Evolutionary conservation across 208 protist genomes (phyloP), one percentile per base, ranked within the genome.

Genomic region (Acanthamoeba lenticulata): DNA sequence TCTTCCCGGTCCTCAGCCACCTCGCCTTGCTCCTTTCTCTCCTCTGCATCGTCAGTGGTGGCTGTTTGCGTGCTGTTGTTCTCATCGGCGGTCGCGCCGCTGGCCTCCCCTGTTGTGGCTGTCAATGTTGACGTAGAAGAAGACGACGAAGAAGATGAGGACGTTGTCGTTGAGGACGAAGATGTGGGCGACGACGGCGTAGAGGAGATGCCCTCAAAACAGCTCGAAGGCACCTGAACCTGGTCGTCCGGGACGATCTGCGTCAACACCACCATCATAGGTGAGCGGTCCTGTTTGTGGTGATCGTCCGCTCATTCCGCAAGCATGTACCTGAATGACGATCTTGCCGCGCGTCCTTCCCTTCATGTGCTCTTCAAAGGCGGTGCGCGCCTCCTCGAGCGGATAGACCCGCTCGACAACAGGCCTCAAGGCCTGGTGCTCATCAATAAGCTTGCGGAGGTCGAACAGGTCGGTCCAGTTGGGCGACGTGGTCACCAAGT

Each of bases 391-490:
- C 72, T 81, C 72, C 19, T 81, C 72, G 42, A 81, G 42, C 38
- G 72, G 72, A 47, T 81, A 81, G 38, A 81, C 72, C 4, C 42
- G 34, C 38, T 47, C 72, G 27, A 81, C 72, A 24, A 81, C 72
- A 24, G 72, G 72, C 42, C 42, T 17, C 27, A 81, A 7, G 38
- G 42, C 38, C 34, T 47, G 38, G 24, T n/a, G 7, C 72, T 81
- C 72, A 24, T 49, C 42, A 24, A 81, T 49, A 24, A 49, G 38
- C 42, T 47, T 81, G 15, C 42, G 34, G 34, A 81, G 34, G 38
- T 81, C 42, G 38, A 49, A 47, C 27, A 81, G 72, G 72, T 81
- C 72, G 42, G 72, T 49, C 38, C 72, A 42, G 72, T 81, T 81
- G 38, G 34, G 34, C 72, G 34, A 49, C 72, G 72, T 81, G 72